These are phyloP conservation scores for Ehretia macrophylla DNA, from an alignment of 257 asterid species.

Conservation along the genomic window DNA sequence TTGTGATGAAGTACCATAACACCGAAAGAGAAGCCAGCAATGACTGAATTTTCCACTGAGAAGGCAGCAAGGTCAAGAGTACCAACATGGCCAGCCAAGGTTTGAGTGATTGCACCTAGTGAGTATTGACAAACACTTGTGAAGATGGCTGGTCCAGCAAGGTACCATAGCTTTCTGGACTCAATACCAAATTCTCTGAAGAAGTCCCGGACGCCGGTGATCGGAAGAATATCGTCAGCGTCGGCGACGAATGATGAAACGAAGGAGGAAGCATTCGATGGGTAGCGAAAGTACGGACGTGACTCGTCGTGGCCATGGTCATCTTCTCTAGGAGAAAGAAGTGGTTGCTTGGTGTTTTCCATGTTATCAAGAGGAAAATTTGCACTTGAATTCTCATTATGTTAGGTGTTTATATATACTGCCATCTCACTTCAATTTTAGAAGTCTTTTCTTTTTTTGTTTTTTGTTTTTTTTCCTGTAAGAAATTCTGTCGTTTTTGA, in stretches of 20 bases:
- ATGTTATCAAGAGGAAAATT: background rate
- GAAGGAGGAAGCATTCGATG: background rate
- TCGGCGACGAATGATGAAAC: conserved; percentile 1
- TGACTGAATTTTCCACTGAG: conserved; percentile 17
- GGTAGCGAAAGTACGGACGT: background rate
- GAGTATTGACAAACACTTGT: conserved; percentile 16
- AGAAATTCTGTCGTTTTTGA: too few relatives aligned
- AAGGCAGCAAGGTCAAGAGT: conserved; percentile 16
- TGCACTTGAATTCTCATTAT: background rate
- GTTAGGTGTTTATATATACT: background rate
- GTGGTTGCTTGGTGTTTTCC: conserved; percentile 4
- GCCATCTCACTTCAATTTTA: too few relatives aligned
- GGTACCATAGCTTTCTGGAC: conserved; percentile 18
- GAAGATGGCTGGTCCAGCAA: conserved; percentile 19
- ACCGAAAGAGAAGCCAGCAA: conserved; percentile 18
- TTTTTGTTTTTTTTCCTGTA: too few relatives aligned
- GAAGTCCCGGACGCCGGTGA: conserved; percentile 7
- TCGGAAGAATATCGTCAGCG: conserved; percentile 8
- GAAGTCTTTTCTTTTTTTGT: too few relatives aligned
- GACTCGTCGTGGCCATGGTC: background rate
- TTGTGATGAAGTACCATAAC: conserved; percentile 15
- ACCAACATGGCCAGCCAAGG: conserved; percentile 22
- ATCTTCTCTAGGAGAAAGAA: conserved; percentile 1
- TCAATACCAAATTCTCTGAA: conserved; percentile 1
- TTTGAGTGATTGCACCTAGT: conserved; percentile 15